Percentiles rank a stretch among this genome's conserved stretches.
Evolutionary conservation across 2,329 filamentous ascomycete genomes (phyloP).

Genomic region (Colletotrichum lupini): DNA sequence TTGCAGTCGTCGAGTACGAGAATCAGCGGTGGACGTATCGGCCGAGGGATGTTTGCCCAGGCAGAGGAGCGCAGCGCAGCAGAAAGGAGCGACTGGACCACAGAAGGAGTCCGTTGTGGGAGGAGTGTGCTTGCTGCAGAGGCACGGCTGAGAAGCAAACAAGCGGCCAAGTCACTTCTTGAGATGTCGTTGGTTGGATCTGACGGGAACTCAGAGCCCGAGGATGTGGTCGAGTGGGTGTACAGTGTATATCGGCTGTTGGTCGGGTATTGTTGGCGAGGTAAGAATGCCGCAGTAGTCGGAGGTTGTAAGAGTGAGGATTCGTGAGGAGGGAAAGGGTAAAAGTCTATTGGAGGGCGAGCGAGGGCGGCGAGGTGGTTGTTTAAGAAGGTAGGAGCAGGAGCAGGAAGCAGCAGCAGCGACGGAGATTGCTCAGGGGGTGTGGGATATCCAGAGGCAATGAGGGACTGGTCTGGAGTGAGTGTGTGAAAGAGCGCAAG

Average conservation of each 20-base stretch:
- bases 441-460: slow-evolving; percentile 4
- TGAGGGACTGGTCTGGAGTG: slow-evolving; percentile 18
- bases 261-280: not conserved
- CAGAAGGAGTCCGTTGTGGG: slow-evolving; percentile 25
- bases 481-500: slow-evolving; percentile 18
- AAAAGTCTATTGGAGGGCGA: slow-evolving; percentile 34
- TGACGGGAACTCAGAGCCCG: slow-evolving; percentile 4
- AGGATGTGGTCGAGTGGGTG: slow-evolving; percentile 18
- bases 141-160: slow-evolving; percentile 30
- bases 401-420: not conserved
- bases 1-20: slow-evolving; percentile 26
- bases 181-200: slow-evolving; percentile 1
- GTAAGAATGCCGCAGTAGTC: not conserved
- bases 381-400: not conserved
- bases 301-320: slow-evolving; percentile 7
- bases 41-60: slow-evolving; percentile 29
- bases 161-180: slow-evolving; percentile 19
- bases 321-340: slow-evolving; percentile 20
- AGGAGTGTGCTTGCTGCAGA: slow-evolving; percentile 31
- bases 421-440: slow-evolving; percentile 11
- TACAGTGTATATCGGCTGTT: slow-evolving; percentile 1
- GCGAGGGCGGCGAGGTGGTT: slow-evolving; percentile 13
- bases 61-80: not conserved
- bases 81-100: slow-evolving; percentile 35
- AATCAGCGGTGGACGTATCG: not conserved